Conservation (phyloP, 257 asterid genomes). For the Nicotiana sylvestris region DNA sequence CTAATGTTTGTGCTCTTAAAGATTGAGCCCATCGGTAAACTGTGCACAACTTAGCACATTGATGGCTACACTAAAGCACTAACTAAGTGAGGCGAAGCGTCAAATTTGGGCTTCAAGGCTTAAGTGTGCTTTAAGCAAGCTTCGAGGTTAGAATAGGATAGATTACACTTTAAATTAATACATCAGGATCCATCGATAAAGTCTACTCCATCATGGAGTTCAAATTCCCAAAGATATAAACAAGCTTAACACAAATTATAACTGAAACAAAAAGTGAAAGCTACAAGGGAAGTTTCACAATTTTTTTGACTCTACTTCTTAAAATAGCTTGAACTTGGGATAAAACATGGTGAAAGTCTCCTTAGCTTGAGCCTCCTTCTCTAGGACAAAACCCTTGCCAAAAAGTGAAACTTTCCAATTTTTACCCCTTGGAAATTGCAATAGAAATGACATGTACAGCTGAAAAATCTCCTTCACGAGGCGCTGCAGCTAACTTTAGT, state of each 20-base stretch:
- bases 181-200: background rate
- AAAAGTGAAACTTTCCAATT: background rate
- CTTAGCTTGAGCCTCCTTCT: background rate
- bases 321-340: background rate
- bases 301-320: background rate
- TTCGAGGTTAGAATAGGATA: background rate
- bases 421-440: background rate
- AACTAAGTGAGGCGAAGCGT: too few species aligned
- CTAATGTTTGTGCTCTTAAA: too few species aligned
- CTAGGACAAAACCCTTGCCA: background rate
- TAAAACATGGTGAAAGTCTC: background rate
- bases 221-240: background rate
- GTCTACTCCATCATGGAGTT: background rate
- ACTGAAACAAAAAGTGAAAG: background rate
- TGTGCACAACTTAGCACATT: too few species aligned
- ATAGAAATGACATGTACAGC: background rate
- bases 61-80: too few species aligned
- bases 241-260: background rate
- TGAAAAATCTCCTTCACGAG: background rate
- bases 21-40: too few species aligned
- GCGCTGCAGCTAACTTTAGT: background rate
- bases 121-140: too few species aligned
- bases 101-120: too few species aligned
- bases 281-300: background rate
- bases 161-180: background rate